phyloP scores from a whole-genome alignment of 1,284 basidiomycete species.

The Sphagnurus paluster region DNA sequence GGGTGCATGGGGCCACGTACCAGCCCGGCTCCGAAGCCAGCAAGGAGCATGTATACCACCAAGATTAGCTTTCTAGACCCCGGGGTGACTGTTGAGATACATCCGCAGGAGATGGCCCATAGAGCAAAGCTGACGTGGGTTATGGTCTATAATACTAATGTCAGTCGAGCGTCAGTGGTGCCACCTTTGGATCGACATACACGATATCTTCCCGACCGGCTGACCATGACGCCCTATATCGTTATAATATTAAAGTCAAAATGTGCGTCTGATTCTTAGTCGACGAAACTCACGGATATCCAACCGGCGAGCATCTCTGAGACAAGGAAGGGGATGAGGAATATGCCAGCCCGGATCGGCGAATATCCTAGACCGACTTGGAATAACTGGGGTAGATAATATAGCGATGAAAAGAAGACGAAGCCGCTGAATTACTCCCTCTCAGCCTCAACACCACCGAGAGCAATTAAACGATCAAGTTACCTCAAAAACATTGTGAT shows the following conservation, averaged over 20 bases:
- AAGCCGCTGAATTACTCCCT: conserved; percentile 41
- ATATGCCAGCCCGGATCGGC: conserved; percentile 60
- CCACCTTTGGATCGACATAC: conserved; percentile 32
- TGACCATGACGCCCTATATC: conserved; percentile 58
- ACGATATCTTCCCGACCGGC: conserved; percentile 65
- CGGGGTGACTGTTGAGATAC: conserved; percentile 60
- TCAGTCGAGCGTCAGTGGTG: not conserved
- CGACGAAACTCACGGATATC: conserved; percentile 42
- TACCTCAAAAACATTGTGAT: conserved; percentile 68
- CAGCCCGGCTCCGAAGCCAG: conserved; percentile 69
- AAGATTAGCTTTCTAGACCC: conserved; percentile 50
- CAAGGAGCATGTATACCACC: conserved; percentile 69
- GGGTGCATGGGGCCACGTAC: conserved; percentile 34
- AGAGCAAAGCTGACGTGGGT: conserved; percentile 66
- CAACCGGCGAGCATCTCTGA: conserved; percentile 61
- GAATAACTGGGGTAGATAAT: conserved; percentile 75
- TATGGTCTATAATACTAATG: conserved; percentile 40
- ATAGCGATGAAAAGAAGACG: conserved; percentile 60
- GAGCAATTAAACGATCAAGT: conserved; percentile 16
- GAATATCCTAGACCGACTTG: conserved; percentile 68
- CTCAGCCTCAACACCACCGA: conserved; percentile 7
- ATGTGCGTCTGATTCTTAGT: not conserved
- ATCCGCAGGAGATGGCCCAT: conserved; percentile 73
- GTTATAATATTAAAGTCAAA: not conserved
- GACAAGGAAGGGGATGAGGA: conserved; percentile 65